These are phyloP conservation scores for Stramenopiles sp. DNA, from an alignment of 352 stramenopile genomes.

Conservation along the genomic window DNA sequence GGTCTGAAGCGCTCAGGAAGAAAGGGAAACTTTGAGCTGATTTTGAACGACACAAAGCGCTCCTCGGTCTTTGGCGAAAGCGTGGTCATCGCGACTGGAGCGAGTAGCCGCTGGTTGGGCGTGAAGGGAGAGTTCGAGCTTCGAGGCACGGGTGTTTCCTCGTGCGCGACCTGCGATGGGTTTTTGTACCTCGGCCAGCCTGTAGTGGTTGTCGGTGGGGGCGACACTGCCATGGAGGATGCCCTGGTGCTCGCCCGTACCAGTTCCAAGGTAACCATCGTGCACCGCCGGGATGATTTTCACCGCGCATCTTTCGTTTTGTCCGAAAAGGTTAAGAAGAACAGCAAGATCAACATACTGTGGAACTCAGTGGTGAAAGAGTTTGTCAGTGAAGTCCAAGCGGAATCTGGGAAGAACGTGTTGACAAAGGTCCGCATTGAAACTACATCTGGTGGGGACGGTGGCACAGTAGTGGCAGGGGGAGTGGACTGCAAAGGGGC, in stretches of 20 bases:
- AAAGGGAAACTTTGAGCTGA: slow-evolving; percentile 13
- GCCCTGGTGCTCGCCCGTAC: slow-evolving; percentile 29
- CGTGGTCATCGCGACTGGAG: slow-evolving; percentile 23
- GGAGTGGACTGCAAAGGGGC: slow-evolving; percentile 18
- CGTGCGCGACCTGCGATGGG: slow-evolving; percentile 23
- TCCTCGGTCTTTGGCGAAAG: slow-evolving; percentile 1
- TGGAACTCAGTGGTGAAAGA: slow-evolving; percentile 38
- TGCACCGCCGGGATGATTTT: slow-evolving; percentile 40
- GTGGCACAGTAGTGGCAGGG: slow-evolving; percentile 12
- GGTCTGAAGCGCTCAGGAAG: not conserved
- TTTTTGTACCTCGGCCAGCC: slow-evolving; percentile 21
- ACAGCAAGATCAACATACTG: slow-evolving; percentile 34
- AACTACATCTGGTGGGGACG: not conserved
- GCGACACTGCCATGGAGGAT: slow-evolving; percentile 44
- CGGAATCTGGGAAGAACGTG: slow-evolving; percentile 15
- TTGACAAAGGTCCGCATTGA: slow-evolving; percentile 15
- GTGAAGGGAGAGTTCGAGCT: slow-evolving; percentile 19
- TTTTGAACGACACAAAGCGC: not conserved
- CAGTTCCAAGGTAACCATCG: slow-evolving; percentile 23
- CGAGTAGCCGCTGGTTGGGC: slow-evolving; percentile 20
- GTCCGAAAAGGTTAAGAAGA: slow-evolving; percentile 31
- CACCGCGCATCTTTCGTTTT: slow-evolving; percentile 37
- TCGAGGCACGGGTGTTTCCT: slow-evolving; percentile 20
- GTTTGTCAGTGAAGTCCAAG: slow-evolving; percentile 12
- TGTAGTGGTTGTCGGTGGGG: slow-evolving; percentile 34